These are phyloP conservation scores for Hyphopichia buzzinii DNA, from an alignment of 1,139 yeast genomes.

Conservation along the genomic window DNA sequence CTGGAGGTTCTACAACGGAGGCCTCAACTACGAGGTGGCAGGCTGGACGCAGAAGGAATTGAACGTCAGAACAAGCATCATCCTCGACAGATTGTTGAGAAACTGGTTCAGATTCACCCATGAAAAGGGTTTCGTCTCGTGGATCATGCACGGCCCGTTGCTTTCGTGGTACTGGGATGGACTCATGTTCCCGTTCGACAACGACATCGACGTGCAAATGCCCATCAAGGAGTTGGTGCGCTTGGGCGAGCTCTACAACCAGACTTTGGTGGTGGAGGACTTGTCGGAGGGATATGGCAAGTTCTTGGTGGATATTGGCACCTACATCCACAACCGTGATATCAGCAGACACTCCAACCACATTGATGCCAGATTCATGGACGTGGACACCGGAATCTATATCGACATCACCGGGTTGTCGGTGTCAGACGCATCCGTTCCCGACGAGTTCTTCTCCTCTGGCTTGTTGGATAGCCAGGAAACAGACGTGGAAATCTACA, in stretches of 20 bases:
- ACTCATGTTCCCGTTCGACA: slow-evolving; percentile 22
- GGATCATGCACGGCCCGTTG: slow-evolving; percentile 25
- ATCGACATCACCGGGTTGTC: slow-evolving; percentile 29
- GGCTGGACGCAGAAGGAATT: slow-evolving; percentile 20
- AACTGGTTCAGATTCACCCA: slow-evolving; percentile 26
- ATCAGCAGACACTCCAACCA: slow-evolving; percentile 21
- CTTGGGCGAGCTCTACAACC: slow-evolving; percentile 30
- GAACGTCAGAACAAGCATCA: slow-evolving; percentile 19
- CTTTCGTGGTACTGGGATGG: slow-evolving; percentile 27
- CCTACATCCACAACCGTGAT: slow-evolving; percentile 20
- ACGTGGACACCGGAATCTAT: slow-evolving; percentile 32
- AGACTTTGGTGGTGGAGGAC: slow-evolving; percentile 28
- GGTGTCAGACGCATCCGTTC: slow-evolving; percentile 10
- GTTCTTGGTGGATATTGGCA: slow-evolving; percentile 27
- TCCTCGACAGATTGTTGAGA: slow-evolving; percentile 25
- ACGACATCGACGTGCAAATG: slow-evolving; percentile 32
- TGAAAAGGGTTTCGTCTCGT: slow-evolving; percentile 20
- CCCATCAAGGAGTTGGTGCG: slow-evolving; percentile 23
- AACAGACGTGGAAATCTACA: slow-evolving; percentile 14
- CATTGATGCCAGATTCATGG: slow-evolving; percentile 34
- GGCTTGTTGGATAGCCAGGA: slow-evolving; percentile 8
- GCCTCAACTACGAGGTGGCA: slow-evolving; percentile 13
- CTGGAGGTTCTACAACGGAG: slow-evolving; percentile 65
- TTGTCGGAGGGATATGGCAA: slow-evolving; percentile 28
- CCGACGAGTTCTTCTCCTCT: slow-evolving; percentile 9